Conservation (phyloP, 1,139 yeast genomes). For the Geotrichum aggregatum region DNA sequence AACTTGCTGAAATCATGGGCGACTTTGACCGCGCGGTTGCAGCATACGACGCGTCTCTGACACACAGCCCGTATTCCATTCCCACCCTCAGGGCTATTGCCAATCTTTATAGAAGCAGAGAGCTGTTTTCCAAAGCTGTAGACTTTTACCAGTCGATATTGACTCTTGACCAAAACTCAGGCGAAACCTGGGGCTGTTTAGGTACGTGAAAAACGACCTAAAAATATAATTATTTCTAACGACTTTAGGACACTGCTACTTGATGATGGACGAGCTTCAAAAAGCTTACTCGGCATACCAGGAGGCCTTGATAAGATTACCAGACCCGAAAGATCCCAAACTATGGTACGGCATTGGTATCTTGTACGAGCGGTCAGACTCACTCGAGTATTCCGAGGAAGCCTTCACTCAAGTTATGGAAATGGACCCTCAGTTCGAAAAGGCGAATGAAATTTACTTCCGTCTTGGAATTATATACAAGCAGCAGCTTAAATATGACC, state of each 20-base stretch:
- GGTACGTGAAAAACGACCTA: constrained; percentile 17
- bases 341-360: constrained; percentile 99
- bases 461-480: constrained; percentile 95
- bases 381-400: constrained; percentile 94
- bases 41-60: constrained; percentile 85
- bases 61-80: constrained; percentile 81
- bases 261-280: constrained; percentile 93
- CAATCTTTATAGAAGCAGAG: constrained; percentile 80
- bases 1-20: constrained; percentile 83
- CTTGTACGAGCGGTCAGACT: constrained; percentile 90
- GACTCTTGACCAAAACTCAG: constrained; percentile 76
- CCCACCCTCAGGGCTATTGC: constrained; percentile 84
- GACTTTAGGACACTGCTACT: constrained; percentile 78
- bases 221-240: not conserved
- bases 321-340: constrained; percentile 92
- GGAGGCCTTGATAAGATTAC: constrained; percentile 85
- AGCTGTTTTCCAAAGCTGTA: constrained; percentile 88
- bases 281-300: constrained; percentile 95
- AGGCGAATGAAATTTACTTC: constrained; percentile 93
- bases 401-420: constrained; percentile 95
- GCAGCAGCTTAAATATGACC: constrained; percentile 82
- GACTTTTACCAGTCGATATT: constrained; percentile 87
- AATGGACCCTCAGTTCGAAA: constrained; percentile 92
- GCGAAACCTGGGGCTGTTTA: constrained; percentile 94
- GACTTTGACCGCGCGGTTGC: constrained; percentile 85